These are phyloP conservation scores for Anthracocystis walkeri DNA, from an alignment of 1,284 basidiomycete species.

Conservation along the genomic window DNA sequence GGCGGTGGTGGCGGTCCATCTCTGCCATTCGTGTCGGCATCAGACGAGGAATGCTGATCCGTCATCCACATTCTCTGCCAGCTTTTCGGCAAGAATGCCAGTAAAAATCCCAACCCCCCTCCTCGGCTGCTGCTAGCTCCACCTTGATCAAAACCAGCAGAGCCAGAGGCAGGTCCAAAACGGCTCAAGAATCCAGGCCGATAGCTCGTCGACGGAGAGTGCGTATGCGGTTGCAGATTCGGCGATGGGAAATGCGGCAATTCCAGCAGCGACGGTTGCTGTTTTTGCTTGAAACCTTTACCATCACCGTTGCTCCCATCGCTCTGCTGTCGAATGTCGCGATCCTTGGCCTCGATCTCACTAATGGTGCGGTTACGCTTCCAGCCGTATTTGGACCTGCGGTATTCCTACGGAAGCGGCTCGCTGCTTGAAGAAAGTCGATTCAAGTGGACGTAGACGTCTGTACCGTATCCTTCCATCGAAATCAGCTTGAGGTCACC, in stretches of 20 bases:
- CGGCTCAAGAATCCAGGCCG: conserved; percentile 23
- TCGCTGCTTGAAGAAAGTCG: conserved; percentile 74
- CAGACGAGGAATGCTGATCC: not conserved
- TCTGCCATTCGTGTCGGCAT: too few relatives aligned
- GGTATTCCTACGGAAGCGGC: conserved; percentile 70
- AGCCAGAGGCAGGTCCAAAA: conserved; percentile 47
- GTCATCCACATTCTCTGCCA: conserved; percentile 36
- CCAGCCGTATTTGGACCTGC: conserved; percentile 56
- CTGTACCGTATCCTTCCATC: conserved; percentile 81
- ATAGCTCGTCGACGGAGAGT: conserved; percentile 12
- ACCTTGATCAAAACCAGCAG: conserved; percentile 3
- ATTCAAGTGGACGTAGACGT: conserved; percentile 88
- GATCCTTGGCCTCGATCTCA: conserved; percentile 46
- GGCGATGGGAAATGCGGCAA: conserved; percentile 19
- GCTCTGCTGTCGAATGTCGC: conserved; percentile 3
- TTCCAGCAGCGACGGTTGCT: conserved; percentile 36
- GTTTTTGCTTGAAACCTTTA: not conserved
- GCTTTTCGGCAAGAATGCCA: conserved; percentile 32
- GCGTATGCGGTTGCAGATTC: conserved; percentile 18
- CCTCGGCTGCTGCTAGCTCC: conserved; percentile 1
- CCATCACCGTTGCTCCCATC: not conserved
- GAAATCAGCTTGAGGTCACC: conserved; percentile 95
- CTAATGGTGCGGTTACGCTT: conserved; percentile 50
- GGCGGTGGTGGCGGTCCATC: conserved; percentile 3
- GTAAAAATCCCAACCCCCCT: conserved; percentile 27